These are phyloP conservation scores for Cystobasidium tubakii DNA, from an alignment of 768 basidiomycete genomes.

Conservation along the genomic window DNA sequence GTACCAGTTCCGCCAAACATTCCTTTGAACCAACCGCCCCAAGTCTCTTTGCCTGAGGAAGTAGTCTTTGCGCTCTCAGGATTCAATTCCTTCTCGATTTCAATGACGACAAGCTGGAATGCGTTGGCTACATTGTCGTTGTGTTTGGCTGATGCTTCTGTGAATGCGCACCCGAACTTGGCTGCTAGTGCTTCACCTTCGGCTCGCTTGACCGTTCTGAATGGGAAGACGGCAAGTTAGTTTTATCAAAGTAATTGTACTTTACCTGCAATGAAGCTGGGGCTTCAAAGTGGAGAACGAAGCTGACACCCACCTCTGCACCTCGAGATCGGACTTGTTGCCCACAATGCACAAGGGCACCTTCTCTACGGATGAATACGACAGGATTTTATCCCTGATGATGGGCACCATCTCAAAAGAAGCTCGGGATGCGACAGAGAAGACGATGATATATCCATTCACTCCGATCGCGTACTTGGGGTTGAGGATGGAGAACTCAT, in stretches of 20 bases:
- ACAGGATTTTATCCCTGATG: conserved; percentile 85
- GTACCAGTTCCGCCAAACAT: conserved; percentile 20
- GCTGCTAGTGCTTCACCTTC: conserved; percentile 43
- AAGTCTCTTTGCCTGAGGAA: conserved; percentile 10
- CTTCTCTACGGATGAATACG: conserved; percentile 73
- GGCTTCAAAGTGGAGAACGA: too few species aligned
- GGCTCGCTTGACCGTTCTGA: conserved; percentile 43
- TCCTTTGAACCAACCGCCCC: conserved; percentile 34
- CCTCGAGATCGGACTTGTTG: conserved; percentile 75
- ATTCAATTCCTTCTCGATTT: conserved; percentile 45
- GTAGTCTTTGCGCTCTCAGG: conserved; percentile 26
- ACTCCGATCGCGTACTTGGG: conserved; percentile 83
- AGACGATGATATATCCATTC: conserved; percentile 94
- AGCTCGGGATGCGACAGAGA: conserved; percentile 78
- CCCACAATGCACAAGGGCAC: conserved; percentile 93
- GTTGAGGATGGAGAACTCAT: conserved; percentile 91
- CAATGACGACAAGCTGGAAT: conserved; percentile 43
- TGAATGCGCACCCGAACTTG: conserved; percentile 39
- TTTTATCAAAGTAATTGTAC: too few species aligned
- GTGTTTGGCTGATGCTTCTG: conserved; percentile 44
- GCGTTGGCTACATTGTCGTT: conserved; percentile 46
- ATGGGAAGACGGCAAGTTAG: background rate
- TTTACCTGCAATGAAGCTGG: too few species aligned
- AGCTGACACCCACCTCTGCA: conserved; percentile 55
- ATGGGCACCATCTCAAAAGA: conserved; percentile 93